A percentile compares a stretch with the other conserved stretches of the same genome.
These are phyloP conservation scores for Gloeostereum incarnatum DNA, from an alignment of 768 basidiomycete species.

Conservation along the genomic window DNA sequence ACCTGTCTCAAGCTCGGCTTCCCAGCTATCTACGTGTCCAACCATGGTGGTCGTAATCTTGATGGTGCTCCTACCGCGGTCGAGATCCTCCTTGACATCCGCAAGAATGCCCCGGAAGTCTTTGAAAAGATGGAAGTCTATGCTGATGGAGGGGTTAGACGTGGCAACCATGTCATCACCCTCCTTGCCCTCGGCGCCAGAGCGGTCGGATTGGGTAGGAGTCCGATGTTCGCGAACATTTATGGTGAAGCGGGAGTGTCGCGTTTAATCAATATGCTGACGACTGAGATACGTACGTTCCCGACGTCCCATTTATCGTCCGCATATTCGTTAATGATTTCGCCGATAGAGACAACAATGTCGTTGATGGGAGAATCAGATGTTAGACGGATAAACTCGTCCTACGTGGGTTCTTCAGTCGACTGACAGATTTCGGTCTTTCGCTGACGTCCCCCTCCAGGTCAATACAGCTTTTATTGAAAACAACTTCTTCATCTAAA, in stretches of 20 bases:
- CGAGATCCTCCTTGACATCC: constrained; percentile 28
- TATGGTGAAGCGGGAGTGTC: constrained; percentile 24
- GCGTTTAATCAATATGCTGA: constrained; percentile 11
- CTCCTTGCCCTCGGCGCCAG: constrained; percentile 30
- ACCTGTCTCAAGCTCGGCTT: constrained; percentile 25
- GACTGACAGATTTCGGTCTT: neutral
- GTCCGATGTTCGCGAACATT: constrained; percentile 26
- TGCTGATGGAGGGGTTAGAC: constrained; percentile 34
- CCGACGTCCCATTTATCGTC: too few species aligned
- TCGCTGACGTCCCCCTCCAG: neutral
- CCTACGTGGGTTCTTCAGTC: constrained; percentile 10
- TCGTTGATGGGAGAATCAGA: constrained; percentile 15
- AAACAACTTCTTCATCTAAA: too few species aligned
- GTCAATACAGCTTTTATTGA: too few species aligned
- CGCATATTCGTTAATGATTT: too few species aligned
- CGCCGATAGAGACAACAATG: constrained; percentile 14
- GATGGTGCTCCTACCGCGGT: constrained; percentile 27
- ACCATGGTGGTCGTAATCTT: constrained; percentile 28
- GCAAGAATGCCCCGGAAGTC: constrained; percentile 25
- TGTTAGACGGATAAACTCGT: constrained; percentile 10
- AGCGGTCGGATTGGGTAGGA: constrained; percentile 29
- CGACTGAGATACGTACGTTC: constrained; percentile 14
- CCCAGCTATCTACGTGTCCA: constrained; percentile 28
- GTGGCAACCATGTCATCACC: constrained; percentile 35
- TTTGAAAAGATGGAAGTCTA: constrained; percentile 30